Evolutionary conservation across 176 grass and related monocot species (phyloP), one percentile per base, ranked within the genome.

Genomic region (Carex scoparia): DNA sequence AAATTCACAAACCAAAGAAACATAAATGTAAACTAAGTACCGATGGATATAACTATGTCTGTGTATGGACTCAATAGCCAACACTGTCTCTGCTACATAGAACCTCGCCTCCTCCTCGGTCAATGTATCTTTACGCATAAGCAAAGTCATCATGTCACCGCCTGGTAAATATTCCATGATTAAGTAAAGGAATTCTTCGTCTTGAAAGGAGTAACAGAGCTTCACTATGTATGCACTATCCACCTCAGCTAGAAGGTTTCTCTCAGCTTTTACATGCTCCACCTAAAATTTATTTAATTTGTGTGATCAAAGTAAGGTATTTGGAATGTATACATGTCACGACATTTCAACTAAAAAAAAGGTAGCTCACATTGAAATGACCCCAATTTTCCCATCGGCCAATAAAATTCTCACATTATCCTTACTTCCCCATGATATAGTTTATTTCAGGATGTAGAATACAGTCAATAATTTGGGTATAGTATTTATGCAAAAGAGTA

Each of bases 131-230:
- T 98, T 95, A 79, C 96, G 93, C 93, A 95, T 98, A 77, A 98
- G 93, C 73, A 98, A 89, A 87, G 96, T 98, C 93, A 98, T 95
- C 96, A 98, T 95, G 81, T 98, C 96, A 80, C 96, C 96, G 56
- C 93, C 96, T 85, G 96, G 96, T 86, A 98, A 94, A 87, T 98
- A 98, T 70, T 98, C 96, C 93, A 98, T 98, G 80, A 98, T 98
- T 78, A 98, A 90, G 86, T 98, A 98, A 73, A 98, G 91, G 84
- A 84, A 94, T 23, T 98, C 95, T 23, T 93, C 93, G 28, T 98
- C 96, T 98, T 98, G 93, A 65, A 98, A 98, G 79, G 96, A 98
- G 84, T 88, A 98, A 73, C 89, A 95, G 31, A 98, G 93, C 85
- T 98, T 98, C 40, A 98, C 96, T 85, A 98, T 98, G 81, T 92